Evolutionary conservation across 2,329 filamentous ascomycete genomes (phyloP).

Genomic region (Talaromyces rugulosus): DNA sequence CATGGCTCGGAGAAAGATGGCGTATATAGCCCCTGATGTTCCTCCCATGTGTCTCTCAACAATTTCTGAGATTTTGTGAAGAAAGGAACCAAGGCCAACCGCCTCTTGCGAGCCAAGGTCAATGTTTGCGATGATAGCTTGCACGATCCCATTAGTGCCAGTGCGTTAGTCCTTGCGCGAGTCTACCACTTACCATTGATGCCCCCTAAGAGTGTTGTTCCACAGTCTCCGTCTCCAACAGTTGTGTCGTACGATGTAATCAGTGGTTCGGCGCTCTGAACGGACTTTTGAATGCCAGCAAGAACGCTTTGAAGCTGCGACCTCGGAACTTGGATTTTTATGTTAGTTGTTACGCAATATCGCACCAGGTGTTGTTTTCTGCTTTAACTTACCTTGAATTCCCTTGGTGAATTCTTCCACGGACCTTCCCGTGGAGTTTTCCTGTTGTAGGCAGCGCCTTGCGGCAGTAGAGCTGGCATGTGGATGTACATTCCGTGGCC

Average conservation of each 20-base stretch:
- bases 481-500: not conserved
- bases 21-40: conserved; percentile 61
- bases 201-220: conserved; percentile 57
- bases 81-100: not conserved
- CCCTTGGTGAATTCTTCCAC: not conserved
- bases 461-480: not conserved
- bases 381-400: not conserved
- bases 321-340: not conserved
- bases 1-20: conserved; percentile 14
- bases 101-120: not conserved
- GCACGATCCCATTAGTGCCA: not conserved
- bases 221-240: conserved; percentile 65
- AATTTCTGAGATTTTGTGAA: conserved; percentile 35
- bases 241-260: conserved; percentile 60
- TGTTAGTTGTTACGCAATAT: conserved; percentile 45
- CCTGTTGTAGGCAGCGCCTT: not conserved
- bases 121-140: not conserved
- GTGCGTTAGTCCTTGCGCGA: not conserved
- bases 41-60: conserved; percentile 63
- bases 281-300: not conserved
- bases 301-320: not conserved
- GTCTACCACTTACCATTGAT: conserved; percentile 37
- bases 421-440: not conserved
- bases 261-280: conserved; percentile 39
- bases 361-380: not conserved